Conservation (phyloP, 345 rosid species). For the Euclidium syriacum region DNA sequence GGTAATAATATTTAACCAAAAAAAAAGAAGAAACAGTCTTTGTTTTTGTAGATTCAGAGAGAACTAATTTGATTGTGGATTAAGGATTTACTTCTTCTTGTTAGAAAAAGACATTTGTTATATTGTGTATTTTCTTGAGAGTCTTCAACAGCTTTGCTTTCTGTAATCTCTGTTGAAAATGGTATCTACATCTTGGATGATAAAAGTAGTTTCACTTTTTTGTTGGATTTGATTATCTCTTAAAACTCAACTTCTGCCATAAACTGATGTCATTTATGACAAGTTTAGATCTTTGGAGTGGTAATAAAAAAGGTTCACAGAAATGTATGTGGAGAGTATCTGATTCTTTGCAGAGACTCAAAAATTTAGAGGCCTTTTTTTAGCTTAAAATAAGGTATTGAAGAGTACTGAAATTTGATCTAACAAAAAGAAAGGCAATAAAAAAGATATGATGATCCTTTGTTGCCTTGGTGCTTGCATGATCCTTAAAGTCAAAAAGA, state of each 20-base stretch:
- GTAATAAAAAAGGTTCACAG: not conserved
- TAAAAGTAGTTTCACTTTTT: not conserved
- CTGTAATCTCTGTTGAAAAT: slow-evolving; percentile 15
- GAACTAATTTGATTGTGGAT: slow-evolving; percentile 32
- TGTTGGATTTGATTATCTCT: not conserved
- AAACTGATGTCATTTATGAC: not conserved
- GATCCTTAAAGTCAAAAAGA: slow-evolving; percentile 31
- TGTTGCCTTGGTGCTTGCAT: slow-evolving; percentile 28
- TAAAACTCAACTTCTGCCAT: slow-evolving; percentile 1
- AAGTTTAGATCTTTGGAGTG: not conserved
- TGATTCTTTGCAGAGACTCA: not conserved
- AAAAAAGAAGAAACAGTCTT: not conserved
- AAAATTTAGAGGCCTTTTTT: not conserved
- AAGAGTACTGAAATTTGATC: not conserved
- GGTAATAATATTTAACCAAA: slow-evolving; percentile 30
- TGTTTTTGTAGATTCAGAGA: slow-evolving; percentile 25
- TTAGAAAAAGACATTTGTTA: slow-evolving; percentile 15
- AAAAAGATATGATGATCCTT: slow-evolving; percentile 14
- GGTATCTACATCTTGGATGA: not conserved
- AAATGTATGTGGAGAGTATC: not conserved
- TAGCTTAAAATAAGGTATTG: not conserved
- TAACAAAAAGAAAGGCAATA: not conserved
- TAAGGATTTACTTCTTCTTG: slow-evolving; percentile 19
- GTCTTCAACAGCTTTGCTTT: slow-evolving; percentile 16
- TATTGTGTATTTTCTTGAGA: slow-evolving; percentile 20